Evolutionary conservation across 2,329 filamentous ascomycete genomes (phyloP).

Genomic region (Epichloe elymi): DNA sequence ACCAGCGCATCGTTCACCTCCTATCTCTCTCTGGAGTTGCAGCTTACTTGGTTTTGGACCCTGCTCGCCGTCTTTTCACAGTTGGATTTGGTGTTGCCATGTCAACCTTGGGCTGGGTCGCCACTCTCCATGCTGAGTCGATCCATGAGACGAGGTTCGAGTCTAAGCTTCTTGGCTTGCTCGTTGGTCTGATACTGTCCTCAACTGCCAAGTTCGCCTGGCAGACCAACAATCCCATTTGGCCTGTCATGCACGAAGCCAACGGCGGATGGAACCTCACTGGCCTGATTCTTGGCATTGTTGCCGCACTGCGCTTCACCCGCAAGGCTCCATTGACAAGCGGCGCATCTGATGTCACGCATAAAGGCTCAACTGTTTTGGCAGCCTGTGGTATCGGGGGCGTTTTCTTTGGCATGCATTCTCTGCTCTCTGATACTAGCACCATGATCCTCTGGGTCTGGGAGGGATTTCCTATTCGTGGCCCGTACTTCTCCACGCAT

Average conservation of each 20-base stretch:
- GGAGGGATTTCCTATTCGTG: slow-evolving; percentile 87
- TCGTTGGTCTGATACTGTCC: slow-evolving; percentile 70
- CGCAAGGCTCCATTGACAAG: slow-evolving; percentile 43
- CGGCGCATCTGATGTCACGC: slow-evolving; percentile 20
- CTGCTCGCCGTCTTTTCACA: slow-evolving; percentile 63
- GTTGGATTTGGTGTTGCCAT: slow-evolving; percentile 71
- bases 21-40: slow-evolving; percentile 66
- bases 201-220: slow-evolving; percentile 85
- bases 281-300: slow-evolving; percentile 60
- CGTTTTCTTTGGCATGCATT: slow-evolving; percentile 80
- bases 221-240: slow-evolving; percentile 90
- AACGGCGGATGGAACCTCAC: slow-evolving; percentile 91
- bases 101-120: slow-evolving; percentile 72
- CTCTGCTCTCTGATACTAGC: slow-evolving; percentile 87
- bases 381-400: slow-evolving; percentile 70
- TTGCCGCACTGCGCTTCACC: slow-evolving; percentile 66
- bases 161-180: slow-evolving; percentile 66
- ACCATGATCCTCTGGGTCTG: slow-evolving; percentile 99
- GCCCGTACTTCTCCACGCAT: slow-evolving; percentile 79
- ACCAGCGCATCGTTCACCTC: slow-evolving; percentile 60
- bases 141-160: slow-evolving; percentile 65
- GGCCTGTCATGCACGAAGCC: slow-evolving; percentile 79
- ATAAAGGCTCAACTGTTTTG: slow-evolving; percentile 54
- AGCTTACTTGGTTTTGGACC: slow-evolving; percentile 63
- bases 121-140: slow-evolving; percentile 67